phyloP scores from a whole-genome alignment of 441 rosid genomes.

The Corymbia citriodora region DNA sequence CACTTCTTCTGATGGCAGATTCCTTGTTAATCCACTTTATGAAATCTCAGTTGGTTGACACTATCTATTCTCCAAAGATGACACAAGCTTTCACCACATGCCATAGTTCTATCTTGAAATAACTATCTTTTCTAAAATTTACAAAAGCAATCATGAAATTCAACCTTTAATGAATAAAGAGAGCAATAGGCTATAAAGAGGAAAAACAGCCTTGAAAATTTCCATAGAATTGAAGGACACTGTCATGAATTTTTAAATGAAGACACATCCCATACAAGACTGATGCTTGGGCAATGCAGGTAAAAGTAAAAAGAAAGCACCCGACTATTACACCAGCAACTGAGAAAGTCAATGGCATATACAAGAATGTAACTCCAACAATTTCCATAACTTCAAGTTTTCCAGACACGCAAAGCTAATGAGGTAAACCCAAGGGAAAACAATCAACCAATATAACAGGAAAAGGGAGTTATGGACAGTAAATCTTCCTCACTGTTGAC shows the following conservation, averaged over 20 bases:
- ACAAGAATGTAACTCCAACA: neutral
- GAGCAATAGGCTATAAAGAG: neutral
- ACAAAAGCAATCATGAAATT: neutral
- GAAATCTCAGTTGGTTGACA: neutral
- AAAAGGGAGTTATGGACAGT: neutral
- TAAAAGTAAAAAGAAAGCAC: neutral
- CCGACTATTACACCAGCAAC: neutral
- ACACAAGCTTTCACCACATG: neutral
- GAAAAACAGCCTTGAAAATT: neutral
- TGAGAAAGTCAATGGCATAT: neutral
- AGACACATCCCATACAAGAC: neutral
- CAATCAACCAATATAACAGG: neutral
- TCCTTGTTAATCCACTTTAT: neutral
- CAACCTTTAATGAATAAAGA: neutral
- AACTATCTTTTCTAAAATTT: neutral
- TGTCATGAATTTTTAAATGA: neutral
- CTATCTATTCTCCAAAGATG: neutral
- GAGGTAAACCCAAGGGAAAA: neutral
- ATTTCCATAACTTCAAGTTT: neutral
- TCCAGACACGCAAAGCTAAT: neutral
- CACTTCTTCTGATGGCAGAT: neutral
- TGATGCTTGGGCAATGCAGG: neutral
- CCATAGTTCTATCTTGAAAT: neutral
- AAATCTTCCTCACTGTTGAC: constrained; percentile 11
- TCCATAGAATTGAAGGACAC: neutral